Base-by-base conservation (phyloP, 2,329 filamentous ascomycete species). In the Paecilomyces niveus region DNA sequence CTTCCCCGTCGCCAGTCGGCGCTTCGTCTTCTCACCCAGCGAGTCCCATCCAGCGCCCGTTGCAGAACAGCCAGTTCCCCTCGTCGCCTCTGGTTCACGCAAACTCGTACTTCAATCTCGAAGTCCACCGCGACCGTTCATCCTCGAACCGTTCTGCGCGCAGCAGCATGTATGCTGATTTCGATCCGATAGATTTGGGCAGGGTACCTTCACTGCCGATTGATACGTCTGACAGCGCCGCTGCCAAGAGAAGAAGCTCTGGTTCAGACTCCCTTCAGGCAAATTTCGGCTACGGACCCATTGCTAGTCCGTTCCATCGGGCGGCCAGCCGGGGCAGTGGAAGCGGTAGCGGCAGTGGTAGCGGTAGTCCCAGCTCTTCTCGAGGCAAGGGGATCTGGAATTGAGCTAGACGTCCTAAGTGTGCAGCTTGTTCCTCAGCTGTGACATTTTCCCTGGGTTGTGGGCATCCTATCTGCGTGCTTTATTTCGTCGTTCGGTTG, bases 261-360 rank as follows among this genome's bases (percentile, higher is more conserved):
- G 66, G 66, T 58, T 73, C 68, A 31, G 65, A 74, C 67, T 66
- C 55, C 53, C 68, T 72, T 45, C 39, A 45, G n/a, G 65, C 71
- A 13, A 72, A 74, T 57, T 72, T 74, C 3, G 74, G 72, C 62
- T 66, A 68, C 53, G 72, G 69, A 58, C 70, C 69, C 18, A 68
- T 67, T 56, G 64, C 73, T 55, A 76, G 72, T 49, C 71, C 75
- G 52, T 76, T 74, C 55, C 70, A 70, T 33, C 68, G 73, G 63
- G 70, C 68, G 35, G 78, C 74, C 54, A 82, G 79, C 67, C 77
- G 78, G 60, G 78, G 76, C 54, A 82, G 80, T 62, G 79, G 78
- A 53, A 67, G 63, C 31, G 62, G 59, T 9, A 69, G 69, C 69
- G 71, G 78, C 62, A 68, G 76, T 66, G 67, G 72, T 56, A 73